Conservation (phyloP, 805 yeast genomes). For the Cyberlindnera xylosilytica region DNA sequence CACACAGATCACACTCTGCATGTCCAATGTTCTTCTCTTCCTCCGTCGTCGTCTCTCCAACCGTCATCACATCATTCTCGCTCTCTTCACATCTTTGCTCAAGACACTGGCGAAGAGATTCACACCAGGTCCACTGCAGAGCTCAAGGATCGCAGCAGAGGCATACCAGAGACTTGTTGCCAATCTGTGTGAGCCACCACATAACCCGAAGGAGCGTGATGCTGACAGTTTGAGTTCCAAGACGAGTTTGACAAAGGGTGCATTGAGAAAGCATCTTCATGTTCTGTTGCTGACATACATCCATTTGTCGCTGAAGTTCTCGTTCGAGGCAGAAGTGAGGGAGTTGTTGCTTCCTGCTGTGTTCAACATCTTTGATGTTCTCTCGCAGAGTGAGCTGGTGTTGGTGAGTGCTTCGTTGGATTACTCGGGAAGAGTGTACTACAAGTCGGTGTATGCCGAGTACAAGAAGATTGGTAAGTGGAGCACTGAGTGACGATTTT, state of each 20-base stretch:
- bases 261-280: conserved; percentile 63
- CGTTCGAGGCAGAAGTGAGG: conserved; percentile 45
- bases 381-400: conserved; percentile 64
- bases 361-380: conserved; percentile 61
- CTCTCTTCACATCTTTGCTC: conserved; percentile 48
- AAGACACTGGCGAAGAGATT: conserved; percentile 36
- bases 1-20: conserved; percentile 40
- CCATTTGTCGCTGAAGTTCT: conserved; percentile 45
- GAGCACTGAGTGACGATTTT: conserved; percentile 31
- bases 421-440: conserved; percentile 61
- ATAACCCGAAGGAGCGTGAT: conserved; percentile 29
- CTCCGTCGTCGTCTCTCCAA: conserved; percentile 69
- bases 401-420: conserved; percentile 66
- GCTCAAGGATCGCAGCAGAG: conserved; percentile 36
- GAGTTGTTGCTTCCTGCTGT: conserved; percentile 53
- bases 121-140: conserved; percentile 23
- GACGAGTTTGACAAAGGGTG: conserved; percentile 50
- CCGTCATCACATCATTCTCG: conserved; percentile 66
- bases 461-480: conserved; percentile 80
- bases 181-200: conserved; percentile 70
- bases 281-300: conserved; percentile 58
- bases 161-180: conserved; percentile 55
- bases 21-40: conserved; percentile 60
- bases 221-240: conserved; percentile 48
- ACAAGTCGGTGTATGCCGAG: conserved; percentile 63